Conservation (phyloP, 2,329 filamentous ascomycete species). For the Pseudocercospora vitis region DNA sequence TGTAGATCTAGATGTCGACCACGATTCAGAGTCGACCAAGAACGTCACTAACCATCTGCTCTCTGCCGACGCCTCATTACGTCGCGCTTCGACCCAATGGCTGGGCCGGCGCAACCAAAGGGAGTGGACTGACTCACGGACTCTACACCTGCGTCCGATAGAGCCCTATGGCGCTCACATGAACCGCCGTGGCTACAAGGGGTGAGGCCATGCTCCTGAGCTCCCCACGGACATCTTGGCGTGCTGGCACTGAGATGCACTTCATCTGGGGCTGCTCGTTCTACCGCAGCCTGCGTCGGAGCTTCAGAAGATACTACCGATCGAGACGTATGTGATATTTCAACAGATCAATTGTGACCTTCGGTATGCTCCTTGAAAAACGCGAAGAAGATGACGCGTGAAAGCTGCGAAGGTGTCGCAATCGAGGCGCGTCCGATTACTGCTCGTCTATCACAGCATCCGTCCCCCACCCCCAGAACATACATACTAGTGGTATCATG, state of each 20-base stretch:
- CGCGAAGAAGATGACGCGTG: too few species aligned
- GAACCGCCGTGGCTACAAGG: neutral
- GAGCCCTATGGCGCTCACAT: neutral
- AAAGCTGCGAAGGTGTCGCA: neutral
- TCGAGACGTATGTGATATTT: too few species aligned
- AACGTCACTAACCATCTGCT: neutral
- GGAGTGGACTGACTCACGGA: too few species aligned
- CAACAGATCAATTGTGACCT: too few species aligned
- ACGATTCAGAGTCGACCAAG: neutral
- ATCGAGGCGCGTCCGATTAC: neutral
- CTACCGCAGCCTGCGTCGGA: too few species aligned
- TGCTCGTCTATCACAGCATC: constrained; percentile 2
- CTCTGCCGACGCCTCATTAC: neutral
- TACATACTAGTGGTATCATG: constrained; percentile 8
- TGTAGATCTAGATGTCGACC: neutral
- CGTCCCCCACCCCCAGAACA: neutral
- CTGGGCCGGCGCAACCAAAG: too few species aligned
- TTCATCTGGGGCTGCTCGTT: too few species aligned
- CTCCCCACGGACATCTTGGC: too few species aligned
- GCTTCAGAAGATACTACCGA: too few species aligned
- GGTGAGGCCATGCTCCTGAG: neutral
- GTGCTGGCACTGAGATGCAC: too few species aligned
- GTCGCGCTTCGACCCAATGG: neutral
- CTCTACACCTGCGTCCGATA: constrained; percentile 1
- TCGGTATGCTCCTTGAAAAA: too few species aligned